Base-by-base conservation (phyloP, 495 filamentous ascomycete species). In the Beverwykella pulmonaria region DNA sequence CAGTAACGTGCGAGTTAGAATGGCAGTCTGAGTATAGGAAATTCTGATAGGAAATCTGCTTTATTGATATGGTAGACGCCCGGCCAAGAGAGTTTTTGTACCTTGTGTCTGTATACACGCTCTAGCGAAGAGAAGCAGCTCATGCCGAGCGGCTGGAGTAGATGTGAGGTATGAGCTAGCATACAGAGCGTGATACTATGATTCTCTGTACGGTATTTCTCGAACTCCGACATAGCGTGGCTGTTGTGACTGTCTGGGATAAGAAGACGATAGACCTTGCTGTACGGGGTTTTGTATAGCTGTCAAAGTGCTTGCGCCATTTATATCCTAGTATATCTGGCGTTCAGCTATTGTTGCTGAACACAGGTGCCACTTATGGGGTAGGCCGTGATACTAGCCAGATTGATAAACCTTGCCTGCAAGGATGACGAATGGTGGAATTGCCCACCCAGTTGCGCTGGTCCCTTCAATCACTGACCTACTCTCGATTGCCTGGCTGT, bases 231-330 rank as follows among this genome's bases (percentile, higher is more conserved):
- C n/a, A n/a, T n/a, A n/a, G n/a, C 50, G 50, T 76, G 70, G 57
- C 71, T 77, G 32, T 71, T 62, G 64, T 78, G 71, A 32, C 75
- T 73, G 57, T 77, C 63, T 29, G 77, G 59, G 32, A 79, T 70
- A 15, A 79, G 41, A 19, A 79, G 62, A 25, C 67, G 60, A 65
- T 77, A 71, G 54, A 44, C 49, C 70, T 71, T 27, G 56, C 65
- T 58, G 39, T 71, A 41, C 53, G 65, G 36, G 32, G 10, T 15
- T 48, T 25, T 27, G 70, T 77, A 75, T 65, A 58, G n/a, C 23
- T 22, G 25, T 52, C 6, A 15, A 52, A 52, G 48, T 52, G 48
- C 48, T 52, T 52, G 2, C 22, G 49, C 71, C 61, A 73, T 30
- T 64, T 63, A 60, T n/a, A 70, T 26, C n/a, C 64, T 50, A 64